These are phyloP conservation scores for Xylariaceae sp. DNA, from an alignment of 2,329 filamentous ascomycete genomes.

Conservation along the genomic window DNA sequence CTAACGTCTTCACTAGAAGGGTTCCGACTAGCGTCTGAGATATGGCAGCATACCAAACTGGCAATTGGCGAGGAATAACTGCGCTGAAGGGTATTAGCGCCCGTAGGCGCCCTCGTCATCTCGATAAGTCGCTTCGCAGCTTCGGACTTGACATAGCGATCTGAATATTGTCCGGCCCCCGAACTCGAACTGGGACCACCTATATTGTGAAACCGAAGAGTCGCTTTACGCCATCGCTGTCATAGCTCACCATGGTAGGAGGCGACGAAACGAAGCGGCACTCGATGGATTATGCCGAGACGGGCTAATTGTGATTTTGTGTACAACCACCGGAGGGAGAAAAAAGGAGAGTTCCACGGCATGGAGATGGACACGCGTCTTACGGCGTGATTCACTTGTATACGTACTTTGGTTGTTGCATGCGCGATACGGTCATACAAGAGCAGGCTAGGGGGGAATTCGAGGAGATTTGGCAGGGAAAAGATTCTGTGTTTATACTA, in stretches of 20 bases:
- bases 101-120: too few species aligned
- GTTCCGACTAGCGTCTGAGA: background rate
- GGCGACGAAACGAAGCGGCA: slow-evolving; percentile 19
- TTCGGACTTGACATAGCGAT: background rate
- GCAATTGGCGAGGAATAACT: background rate
- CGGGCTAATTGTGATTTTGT: slow-evolving; percentile 5
- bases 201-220: slow-evolving; percentile 1
- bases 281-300: slow-evolving; percentile 13
- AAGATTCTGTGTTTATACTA: too few species aligned
- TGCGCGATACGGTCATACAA: background rate
- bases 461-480: background rate
- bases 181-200: background rate
- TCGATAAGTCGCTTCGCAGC: too few species aligned
- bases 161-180: background rate
- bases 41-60: too few species aligned
- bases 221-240: too few species aligned
- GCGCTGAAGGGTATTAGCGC: background rate
- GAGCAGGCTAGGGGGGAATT: background rate
- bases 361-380: slow-evolving; percentile 6
- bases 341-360: slow-evolving; percentile 13
- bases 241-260: slow-evolving; percentile 7
- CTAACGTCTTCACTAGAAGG: slow-evolving; percentile 1
- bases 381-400: slow-evolving; percentile 27
- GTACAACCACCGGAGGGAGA: slow-evolving; percentile 20
- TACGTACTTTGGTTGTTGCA: slow-evolving; percentile 21